Conservation (phyloP, 192 early-diverging fungal genomes). For the Coemansia sp. region DNA sequence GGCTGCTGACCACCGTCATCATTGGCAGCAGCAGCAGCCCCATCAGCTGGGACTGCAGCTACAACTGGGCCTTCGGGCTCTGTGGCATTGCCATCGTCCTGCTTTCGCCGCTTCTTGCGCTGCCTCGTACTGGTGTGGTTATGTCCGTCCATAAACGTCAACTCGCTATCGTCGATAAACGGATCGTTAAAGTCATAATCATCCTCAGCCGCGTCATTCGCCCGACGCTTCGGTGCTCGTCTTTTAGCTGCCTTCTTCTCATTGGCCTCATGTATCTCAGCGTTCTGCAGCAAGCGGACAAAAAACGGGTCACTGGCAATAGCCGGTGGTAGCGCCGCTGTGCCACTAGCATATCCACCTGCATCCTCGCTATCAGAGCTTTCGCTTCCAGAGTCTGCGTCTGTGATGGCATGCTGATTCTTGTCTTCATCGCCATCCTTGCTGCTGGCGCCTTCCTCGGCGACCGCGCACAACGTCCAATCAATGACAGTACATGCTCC, state of each 20-base stretch:
- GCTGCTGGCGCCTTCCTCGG: conserved; percentile 12
- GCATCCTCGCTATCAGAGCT: conserved; percentile 21
- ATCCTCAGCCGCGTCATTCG: conserved; percentile 43
- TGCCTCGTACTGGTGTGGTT: conserved; percentile 33
- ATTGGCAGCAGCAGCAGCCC: background rate
- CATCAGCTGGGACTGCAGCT: background rate
- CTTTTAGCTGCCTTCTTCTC: conserved; percentile 24
- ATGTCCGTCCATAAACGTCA: conserved; percentile 55
- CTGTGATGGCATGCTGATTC: background rate
- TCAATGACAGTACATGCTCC: conserved; percentile 53
- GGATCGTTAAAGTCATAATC: conserved; percentile 57
- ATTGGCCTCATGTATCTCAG: conserved; percentile 41
- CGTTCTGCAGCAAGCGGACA: conserved; percentile 44
- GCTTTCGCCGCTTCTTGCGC: conserved; percentile 53
- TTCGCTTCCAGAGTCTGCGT: conserved; percentile 34
- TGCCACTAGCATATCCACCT: conserved; percentile 41
- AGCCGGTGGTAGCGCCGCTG: conserved; percentile 47
- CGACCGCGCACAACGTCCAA: conserved; percentile 30
- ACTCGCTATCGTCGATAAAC: conserved; percentile 58
- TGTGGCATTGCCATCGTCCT: conserved; percentile 39
- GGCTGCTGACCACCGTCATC: background rate
- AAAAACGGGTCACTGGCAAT: conserved; percentile 59
- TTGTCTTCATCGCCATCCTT: conserved; percentile 9
- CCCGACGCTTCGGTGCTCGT: conserved; percentile 24
- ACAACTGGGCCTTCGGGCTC: conserved; percentile 34